A percentile compares a stretch with the other conserved stretches of the same genome.
Conservation (phyloP, 2,329 filamentous ascomycete species). For the Bipolaris victoriae region DNA sequence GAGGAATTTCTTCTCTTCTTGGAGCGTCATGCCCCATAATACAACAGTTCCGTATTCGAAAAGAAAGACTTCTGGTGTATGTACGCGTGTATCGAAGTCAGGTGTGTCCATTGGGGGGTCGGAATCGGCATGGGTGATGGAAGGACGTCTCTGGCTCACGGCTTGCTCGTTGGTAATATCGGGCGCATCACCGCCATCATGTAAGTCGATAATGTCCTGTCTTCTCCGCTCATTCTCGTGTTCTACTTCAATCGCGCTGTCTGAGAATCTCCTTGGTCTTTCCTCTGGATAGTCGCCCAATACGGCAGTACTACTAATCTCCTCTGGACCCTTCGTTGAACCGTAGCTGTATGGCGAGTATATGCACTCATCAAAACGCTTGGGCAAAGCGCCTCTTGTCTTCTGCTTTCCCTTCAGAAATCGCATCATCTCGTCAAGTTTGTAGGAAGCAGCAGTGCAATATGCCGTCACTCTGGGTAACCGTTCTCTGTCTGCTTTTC, state of each 20-base stretch:
- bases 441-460: constrained; percentile 90
- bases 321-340: constrained; percentile 48
- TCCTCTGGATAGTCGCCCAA: constrained; percentile 34
- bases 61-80: constrained; percentile 92
- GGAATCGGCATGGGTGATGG: constrained; percentile 38
- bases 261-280: constrained; percentile 71
- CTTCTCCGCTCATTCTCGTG: constrained; percentile 62
- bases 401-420: constrained; percentile 87
- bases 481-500: constrained; percentile 88
- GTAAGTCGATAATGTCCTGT: constrained; percentile 69
- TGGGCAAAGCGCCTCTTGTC: constrained; percentile 79
- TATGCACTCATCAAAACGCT: constrained; percentile 95
- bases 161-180: constrained; percentile 36
- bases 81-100: constrained; percentile 85
- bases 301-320: constrained; percentile 44
- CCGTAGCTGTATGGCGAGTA: constrained; percentile 91
- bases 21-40: constrained; percentile 96
- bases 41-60: constrained; percentile 98
- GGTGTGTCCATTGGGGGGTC: constrained; percentile 54
- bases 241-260: constrained; percentile 73
- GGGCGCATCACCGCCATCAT: constrained; percentile 48
- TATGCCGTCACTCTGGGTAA: constrained; percentile 94
- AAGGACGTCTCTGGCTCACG: constrained; percentile 32
- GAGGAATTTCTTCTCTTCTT: constrained; percentile 86
- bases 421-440: constrained; percentile 85